phyloP scores from a whole-genome alignment of 441 rosid genomes.

The Corymbia calophylla region DNA sequence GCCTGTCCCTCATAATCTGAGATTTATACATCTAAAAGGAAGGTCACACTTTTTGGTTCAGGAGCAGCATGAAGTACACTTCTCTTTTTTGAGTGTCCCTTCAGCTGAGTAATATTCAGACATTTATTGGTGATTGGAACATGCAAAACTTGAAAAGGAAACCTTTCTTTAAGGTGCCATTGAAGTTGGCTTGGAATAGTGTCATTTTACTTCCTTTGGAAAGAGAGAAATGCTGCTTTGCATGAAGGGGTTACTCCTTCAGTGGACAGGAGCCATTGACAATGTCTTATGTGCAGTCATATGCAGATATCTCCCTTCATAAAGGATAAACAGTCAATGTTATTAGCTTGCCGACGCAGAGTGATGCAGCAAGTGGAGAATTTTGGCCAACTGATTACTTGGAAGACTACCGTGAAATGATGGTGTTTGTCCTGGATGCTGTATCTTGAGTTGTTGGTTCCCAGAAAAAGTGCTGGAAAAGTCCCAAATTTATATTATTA shows the following conservation, averaged over 20 bases:
- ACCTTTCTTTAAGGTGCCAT: not conserved
- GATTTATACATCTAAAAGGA: not conserved
- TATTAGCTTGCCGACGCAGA: not conserved
- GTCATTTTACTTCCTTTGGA: not conserved
- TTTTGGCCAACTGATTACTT: not conserved
- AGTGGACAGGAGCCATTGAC: not conserved
- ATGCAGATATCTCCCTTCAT: not conserved
- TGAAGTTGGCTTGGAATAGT: not conserved
- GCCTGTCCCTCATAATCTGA: not conserved
- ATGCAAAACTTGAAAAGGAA: not conserved
- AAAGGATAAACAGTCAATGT: not conserved
- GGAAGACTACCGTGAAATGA: not conserved
- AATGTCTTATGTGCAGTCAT: not conserved
- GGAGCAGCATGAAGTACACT: not conserved
- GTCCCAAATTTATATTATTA: fast-evolving
- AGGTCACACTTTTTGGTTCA: not conserved
- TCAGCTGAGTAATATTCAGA: not conserved
- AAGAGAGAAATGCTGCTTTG: not conserved
- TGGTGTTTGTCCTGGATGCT: not conserved
- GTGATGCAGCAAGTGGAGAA: not conserved
- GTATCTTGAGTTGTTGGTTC: not conserved
- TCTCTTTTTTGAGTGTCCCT: not conserved
- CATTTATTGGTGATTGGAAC: not conserved
- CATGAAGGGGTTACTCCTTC: not conserved
- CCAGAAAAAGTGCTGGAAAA: not conserved